A percentile compares a stretch with the other conserved stretches of the same genome.
These are phyloP conservation scores for Penicillium sp. DNA, from an alignment of 2,329 filamentous ascomycete genomes.

Conservation along the genomic window DNA sequence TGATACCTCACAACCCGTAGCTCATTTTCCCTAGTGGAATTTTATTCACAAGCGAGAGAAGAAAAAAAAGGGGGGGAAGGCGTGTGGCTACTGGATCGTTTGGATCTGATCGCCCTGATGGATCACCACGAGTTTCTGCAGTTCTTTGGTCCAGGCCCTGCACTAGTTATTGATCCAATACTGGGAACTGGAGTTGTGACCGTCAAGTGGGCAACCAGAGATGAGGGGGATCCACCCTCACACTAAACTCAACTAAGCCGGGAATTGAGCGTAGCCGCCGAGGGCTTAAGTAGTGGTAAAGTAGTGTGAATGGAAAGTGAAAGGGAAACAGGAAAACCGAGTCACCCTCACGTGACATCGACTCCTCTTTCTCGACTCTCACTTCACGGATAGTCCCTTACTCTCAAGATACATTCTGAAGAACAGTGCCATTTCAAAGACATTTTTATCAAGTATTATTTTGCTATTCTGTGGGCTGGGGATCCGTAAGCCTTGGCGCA, in stretches of 20 bases:
- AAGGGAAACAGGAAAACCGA: not conserved
- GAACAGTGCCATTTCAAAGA: not conserved
- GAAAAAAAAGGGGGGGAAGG: not conserved
- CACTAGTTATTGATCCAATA: slow-evolving; percentile 1
- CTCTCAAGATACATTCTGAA: not conserved
- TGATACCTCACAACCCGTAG: not conserved
- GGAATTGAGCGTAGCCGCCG: slow-evolving; percentile 64
- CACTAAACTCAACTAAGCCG: slow-evolving; percentile 1
- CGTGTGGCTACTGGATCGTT: not conserved
- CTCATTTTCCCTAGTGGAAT: not conserved
- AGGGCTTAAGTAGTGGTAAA: slow-evolving; percentile 66
- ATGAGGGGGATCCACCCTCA: not conserved
- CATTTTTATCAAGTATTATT: not conserved
- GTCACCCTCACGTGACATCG: not conserved
- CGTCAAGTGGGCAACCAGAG: slow-evolving; percentile 71
- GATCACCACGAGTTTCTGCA: slow-evolving; percentile 4
- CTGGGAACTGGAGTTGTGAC: slow-evolving; percentile 29
- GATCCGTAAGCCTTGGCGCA: slow-evolving; percentile 4
- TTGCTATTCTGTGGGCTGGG: slow-evolving; percentile 6
- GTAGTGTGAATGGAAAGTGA: slow-evolving; percentile 39
- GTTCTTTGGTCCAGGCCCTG: slow-evolving; percentile 4
- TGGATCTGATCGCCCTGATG: not conserved
- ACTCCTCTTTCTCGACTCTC: slow-evolving; percentile 4
- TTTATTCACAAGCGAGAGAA: not conserved
- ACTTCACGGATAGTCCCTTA: not conserved